Percentiles rank a stretch among this genome's conserved stretches.
These are phyloP conservation scores for Exutisphaerella laricina DNA, from an alignment of 2,329 filamentous ascomycete species.

Conservation along the genomic window DNA sequence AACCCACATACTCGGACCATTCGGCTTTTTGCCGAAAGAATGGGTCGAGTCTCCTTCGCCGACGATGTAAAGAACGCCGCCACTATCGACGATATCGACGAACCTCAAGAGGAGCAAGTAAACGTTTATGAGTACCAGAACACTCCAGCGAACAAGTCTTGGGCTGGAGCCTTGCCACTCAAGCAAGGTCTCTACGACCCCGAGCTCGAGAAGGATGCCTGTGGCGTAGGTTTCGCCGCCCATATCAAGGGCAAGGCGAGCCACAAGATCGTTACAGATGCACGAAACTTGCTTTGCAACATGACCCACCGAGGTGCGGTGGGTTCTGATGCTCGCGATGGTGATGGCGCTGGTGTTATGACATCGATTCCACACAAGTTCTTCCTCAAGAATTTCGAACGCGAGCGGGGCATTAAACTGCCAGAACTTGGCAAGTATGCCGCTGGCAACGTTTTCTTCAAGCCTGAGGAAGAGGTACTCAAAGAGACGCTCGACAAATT, in stretches of 20 bases:
- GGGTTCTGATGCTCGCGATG: slow-evolving; percentile 94
- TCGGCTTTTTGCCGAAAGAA: slow-evolving; percentile 51
- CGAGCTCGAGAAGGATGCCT: slow-evolving; percentile 95
- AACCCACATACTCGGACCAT: slow-evolving; percentile 19
- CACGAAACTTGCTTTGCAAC: slow-evolving; percentile 93
- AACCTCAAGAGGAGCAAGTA: slow-evolving; percentile 51
- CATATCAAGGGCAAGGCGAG: slow-evolving; percentile 96
- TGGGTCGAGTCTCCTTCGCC: slow-evolving; percentile 50
- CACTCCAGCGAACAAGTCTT: slow-evolving; percentile 73
- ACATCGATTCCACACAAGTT: slow-evolving; percentile 98
- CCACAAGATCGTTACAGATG: slow-evolving; percentile 99
- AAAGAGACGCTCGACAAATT: slow-evolving; percentile 88
- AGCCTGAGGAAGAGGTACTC: slow-evolving; percentile 84
- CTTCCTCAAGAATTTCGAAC: slow-evolving; percentile 97
- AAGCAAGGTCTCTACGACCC: slow-evolving; percentile 99
- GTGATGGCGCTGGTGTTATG: slow-evolving; percentile 98
- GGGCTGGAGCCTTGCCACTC: slow-evolving; percentile 91
- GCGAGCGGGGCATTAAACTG: slow-evolving; percentile 79
- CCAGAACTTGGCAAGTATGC: slow-evolving; percentile 90
- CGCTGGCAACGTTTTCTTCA: slow-evolving; percentile 97
- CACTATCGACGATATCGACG: slow-evolving; percentile 31
- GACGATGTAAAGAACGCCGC: slow-evolving; percentile 44
- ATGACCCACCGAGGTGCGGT: slow-evolving; percentile 99
- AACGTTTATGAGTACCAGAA: slow-evolving; percentile 78
- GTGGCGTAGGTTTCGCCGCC: slow-evolving; percentile 97